Evolutionary conservation across 306 rosid genomes (phyloP).

Genomic region (Begonia fuchsioides): DNA sequence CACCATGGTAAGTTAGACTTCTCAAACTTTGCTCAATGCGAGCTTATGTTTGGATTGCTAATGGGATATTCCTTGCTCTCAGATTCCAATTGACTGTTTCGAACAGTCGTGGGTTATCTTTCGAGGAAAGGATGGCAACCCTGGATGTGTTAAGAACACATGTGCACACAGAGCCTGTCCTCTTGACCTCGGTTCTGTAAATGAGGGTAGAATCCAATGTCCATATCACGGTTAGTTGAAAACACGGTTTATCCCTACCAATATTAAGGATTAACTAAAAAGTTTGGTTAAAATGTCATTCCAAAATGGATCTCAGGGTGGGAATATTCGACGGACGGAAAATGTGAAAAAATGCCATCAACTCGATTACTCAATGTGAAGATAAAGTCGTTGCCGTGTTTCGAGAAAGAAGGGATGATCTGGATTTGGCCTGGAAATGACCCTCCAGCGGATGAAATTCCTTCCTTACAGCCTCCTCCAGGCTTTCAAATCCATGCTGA

Average conservation of each 20-base stretch:
- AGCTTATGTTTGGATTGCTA: too few relatives aligned
- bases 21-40: too few relatives aligned
- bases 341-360: too few relatives aligned
- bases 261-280: too few relatives aligned
- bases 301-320: constrained; percentile 87
- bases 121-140: constrained; percentile 80
- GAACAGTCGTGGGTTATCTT: too few relatives aligned
- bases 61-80: too few relatives aligned
- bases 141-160: constrained; percentile 90
- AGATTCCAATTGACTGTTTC: constrained; percentile 84
- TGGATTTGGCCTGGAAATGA: constrained; percentile 99
- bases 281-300: neutral
- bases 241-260: too few relatives aligned
- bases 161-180: constrained; percentile 99
- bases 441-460: too few relatives aligned
- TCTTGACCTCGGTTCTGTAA: constrained; percentile 83
- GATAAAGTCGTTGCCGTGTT: constrained; percentile 87
- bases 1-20: constrained; percentile 54
- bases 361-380: constrained; percentile 38
- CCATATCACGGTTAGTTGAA: constrained; percentile 83
- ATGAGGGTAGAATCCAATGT: constrained; percentile 82
- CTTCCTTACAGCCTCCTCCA: constrained; percentile 76
- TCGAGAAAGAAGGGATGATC: constrained; percentile 84
- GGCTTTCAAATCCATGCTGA: constrained; percentile 87
- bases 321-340: constrained; percentile 88